Conservation (phyloP, 345 rosid genomes). For the Pugionium dolabratum region DNA sequence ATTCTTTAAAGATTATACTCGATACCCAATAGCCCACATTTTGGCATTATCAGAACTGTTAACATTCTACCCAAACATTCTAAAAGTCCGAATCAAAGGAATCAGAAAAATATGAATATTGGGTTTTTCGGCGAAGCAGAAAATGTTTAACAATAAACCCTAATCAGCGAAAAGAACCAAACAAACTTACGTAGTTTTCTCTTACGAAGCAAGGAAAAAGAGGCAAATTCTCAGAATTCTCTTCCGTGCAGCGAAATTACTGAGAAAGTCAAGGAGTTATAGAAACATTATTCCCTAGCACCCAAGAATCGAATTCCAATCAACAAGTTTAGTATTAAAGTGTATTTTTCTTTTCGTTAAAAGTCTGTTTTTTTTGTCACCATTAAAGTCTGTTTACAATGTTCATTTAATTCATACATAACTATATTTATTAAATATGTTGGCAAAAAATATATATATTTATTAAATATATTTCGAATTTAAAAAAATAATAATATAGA, state of each 20-base stretch:
- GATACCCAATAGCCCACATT: conserved; percentile 6
- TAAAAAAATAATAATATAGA: too few species aligned
- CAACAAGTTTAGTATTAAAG: too few species aligned
- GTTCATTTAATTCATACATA: too few species aligned
- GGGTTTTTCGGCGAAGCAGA: background rate
- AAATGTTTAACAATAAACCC: background rate
- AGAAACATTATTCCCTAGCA: background rate
- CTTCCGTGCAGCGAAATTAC: conserved; percentile 1
- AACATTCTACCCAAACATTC: background rate
- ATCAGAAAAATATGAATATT: background rate
- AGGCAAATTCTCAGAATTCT: background rate
- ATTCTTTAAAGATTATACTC: background rate
- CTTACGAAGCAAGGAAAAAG: background rate
- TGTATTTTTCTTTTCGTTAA: too few species aligned
- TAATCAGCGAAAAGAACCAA: background rate
- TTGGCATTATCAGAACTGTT: background rate
- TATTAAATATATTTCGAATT: too few species aligned
- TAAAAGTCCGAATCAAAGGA: background rate
- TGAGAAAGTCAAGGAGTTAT: background rate
- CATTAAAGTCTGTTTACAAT: too few species aligned
- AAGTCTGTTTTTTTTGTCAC: too few species aligned
- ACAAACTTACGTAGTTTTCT: conserved; percentile 13
- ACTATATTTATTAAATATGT: too few species aligned
- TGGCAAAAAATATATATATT: too few species aligned
- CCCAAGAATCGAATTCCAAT: conserved; percentile 31